A percentile compares a stretch with the other conserved stretches of the same genome.
phyloP scores from a whole-genome alignment of 2,329 filamentous ascomycete genomes.

The Pseudocercospora eumusae region DNA sequence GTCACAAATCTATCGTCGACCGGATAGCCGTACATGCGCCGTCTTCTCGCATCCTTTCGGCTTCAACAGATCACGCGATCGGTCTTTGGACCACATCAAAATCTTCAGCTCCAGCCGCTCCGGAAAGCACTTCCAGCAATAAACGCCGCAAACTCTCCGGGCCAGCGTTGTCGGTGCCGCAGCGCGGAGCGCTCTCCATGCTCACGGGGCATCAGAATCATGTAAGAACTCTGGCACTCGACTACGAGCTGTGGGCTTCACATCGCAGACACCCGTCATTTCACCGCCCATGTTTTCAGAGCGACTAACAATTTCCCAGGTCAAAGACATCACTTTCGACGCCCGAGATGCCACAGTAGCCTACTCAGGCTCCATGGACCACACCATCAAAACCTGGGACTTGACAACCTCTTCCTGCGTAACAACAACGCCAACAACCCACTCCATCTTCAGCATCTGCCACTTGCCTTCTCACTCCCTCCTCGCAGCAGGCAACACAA shows the following conservation, averaged over 20 bases:
- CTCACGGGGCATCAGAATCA: constrained; percentile 71
- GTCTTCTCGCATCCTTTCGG: constrained; percentile 78
- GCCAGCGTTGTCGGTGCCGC: constrained; percentile 54
- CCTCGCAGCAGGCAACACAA: constrained; percentile 74
- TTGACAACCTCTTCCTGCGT: constrained; percentile 77
- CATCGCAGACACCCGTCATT: background rate
- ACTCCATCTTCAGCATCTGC: constrained; percentile 77
- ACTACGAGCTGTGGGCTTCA: background rate
- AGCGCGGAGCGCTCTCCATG: constrained; percentile 76
- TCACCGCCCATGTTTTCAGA: background rate
- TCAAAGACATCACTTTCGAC: constrained; percentile 82
- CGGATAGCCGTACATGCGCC: constrained; percentile 71
- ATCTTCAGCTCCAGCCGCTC: constrained; percentile 71
- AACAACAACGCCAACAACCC: constrained; percentile 78
- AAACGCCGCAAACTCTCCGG: constrained; percentile 72
- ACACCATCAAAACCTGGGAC: constrained; percentile 88
- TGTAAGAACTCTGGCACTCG: background rate
- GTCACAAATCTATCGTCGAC: constrained; percentile 74
- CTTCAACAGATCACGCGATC: constrained; percentile 77
- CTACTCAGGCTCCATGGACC: constrained; percentile 89
- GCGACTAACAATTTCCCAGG: constrained; percentile 38
- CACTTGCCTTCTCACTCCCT: constrained; percentile 68
- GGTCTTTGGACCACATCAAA: constrained; percentile 89
- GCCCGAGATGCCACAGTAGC: constrained; percentile 81
- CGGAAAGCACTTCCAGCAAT: constrained; percentile 66